Evolutionary conservation across 495 filamentous ascomycete species (phyloP), one percentile per base, ranked within the genome.

Genomic region (Pseudoneurospora amorphoporcata): DNA sequence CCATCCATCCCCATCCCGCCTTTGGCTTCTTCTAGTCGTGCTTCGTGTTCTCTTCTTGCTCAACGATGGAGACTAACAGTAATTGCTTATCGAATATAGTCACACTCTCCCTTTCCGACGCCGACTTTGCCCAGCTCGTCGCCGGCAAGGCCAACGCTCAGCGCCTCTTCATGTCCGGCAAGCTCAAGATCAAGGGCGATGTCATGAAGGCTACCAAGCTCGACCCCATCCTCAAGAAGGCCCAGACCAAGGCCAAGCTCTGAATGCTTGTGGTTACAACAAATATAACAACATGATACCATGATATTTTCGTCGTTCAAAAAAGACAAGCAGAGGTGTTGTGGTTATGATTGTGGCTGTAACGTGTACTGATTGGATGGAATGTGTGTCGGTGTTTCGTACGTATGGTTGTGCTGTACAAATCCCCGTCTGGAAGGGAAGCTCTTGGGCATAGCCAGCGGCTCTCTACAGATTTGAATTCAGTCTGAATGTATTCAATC

Each of bases 121-220:
- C 87, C 65, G 94, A 99, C 79, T 99, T 99, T 76, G 86, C 82
- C 38, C 88, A 88, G 78, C 88, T 99, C 71, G 90, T 97, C 69
- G 80, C 87, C 69, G 95, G 96, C 76, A 94, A 97, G 87, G 93
- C 91, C 78, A 94, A 97, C 75, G 94, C 95, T 70, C 95, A 98
- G 88, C 90, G 90, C 77, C 82, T 99, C 72, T 99, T 98, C 85
- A 98, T 99, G 94, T 87, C 87, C 8, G 95, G 95, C 78, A 97
- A 97, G 87, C 86, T 99, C 79, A 99, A 98, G 91, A 89, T 98
- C 78, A 96, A 94, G 88, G 95, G 95, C 68, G 93, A 98, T 82
- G 90, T 99, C 68, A 98, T 98, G 96, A 97, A 96, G 89, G 95
- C 95, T 35, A 98, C 95, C 61, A 97, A 96, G 90, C 90, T 95